Evolutionary conservation across 2,329 filamentous ascomycete genomes (phyloP).

Genomic region (Rhytidhysteron rufulum): DNA sequence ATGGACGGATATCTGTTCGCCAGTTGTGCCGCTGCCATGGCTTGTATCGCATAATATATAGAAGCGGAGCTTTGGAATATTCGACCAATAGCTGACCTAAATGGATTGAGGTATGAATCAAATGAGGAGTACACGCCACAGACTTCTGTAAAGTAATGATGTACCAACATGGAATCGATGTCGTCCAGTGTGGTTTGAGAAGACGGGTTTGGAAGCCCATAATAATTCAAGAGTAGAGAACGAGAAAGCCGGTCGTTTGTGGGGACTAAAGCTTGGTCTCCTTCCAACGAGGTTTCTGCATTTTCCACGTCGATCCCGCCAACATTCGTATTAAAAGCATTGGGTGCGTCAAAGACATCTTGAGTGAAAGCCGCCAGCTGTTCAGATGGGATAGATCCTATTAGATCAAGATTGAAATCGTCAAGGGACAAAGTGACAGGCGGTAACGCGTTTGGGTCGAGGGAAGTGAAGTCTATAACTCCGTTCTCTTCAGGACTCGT

Average conservation of each 20-base stretch:
- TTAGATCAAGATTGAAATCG: no score
- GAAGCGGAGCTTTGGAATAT: constrained; percentile 57
- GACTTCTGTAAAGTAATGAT: constrained; percentile 63
- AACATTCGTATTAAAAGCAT: no score
- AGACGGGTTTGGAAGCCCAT: constrained; percentile 32
- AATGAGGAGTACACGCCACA: constrained; percentile 62
- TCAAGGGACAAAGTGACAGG: no score
- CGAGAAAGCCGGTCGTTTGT: constrained; percentile 24
- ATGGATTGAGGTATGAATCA: constrained; percentile 60
- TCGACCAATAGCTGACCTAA: constrained; percentile 55
- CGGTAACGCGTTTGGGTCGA: no score
- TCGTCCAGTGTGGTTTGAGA: constrained; percentile 39
- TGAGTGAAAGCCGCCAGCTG: no score
- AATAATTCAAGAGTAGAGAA: constrained; percentile 38
- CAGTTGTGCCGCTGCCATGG: constrained; percentile 61
- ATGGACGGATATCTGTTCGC: constrained; percentile 56
- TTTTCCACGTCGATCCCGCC: constrained; percentile 17
- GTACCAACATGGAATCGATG: constrained; percentile 54
- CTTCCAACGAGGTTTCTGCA: constrained; percentile 8
- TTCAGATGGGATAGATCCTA: no score
- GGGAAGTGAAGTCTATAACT: no score
- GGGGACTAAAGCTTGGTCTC: constrained; percentile 4
- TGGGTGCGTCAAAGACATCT: no score
- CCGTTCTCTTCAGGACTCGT: no score
- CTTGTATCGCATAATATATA: constrained; percentile 59